Evolutionary conservation across 495 filamentous ascomycete genomes (phyloP).

Genomic region (Pseudomonodictys pantanalensis): DNA sequence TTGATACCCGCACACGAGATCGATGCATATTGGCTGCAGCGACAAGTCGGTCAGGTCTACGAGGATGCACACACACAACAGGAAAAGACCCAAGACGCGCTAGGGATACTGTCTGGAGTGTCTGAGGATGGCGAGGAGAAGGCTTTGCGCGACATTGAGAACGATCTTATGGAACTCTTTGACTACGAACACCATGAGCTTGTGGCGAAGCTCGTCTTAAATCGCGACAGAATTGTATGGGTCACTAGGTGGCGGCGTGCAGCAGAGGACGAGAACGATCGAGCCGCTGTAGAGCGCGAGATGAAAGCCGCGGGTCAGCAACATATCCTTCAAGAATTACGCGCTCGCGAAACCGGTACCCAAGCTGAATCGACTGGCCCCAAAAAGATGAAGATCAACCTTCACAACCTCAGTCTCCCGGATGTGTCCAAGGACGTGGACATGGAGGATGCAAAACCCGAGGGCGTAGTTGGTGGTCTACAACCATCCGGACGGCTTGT

Average conservation of each 20-base stretch:
- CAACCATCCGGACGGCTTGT: constrained; percentile 76
- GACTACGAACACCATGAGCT: constrained; percentile 95
- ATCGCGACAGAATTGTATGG: constrained; percentile 91
- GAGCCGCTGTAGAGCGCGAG: constrained; percentile 75
- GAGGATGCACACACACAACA: constrained; percentile 87
- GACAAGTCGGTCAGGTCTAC: constrained; percentile 84
- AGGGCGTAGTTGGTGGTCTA: constrained; percentile 74
- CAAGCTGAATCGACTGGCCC: constrained; percentile 49
- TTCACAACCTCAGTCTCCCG: constrained; percentile 89
- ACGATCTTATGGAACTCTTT: constrained; percentile 96
- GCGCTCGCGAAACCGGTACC: constrained; percentile 55
- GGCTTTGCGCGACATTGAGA: constrained; percentile 87
- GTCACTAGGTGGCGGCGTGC: constrained; percentile 83
- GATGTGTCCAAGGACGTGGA: constrained; percentile 50
- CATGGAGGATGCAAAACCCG: constrained; percentile 55
- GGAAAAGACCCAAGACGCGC: constrained; percentile 75
- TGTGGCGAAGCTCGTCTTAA: constrained; percentile 87
- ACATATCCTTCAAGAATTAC: constrained; percentile 80
- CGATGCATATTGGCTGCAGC: constrained; percentile 95
- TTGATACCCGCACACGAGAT: constrained; percentile 79
- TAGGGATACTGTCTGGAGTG: constrained; percentile 73
- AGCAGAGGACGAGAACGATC: constrained; percentile 74
- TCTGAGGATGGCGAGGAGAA: constrained; percentile 76
- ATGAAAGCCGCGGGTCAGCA: constrained; percentile 87
- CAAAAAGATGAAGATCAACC: constrained; percentile 78